These are phyloP conservation scores for Exophiala dermatitidis DNA, from an alignment of 2,329 filamentous ascomycete genomes.

Conservation along the genomic window DNA sequence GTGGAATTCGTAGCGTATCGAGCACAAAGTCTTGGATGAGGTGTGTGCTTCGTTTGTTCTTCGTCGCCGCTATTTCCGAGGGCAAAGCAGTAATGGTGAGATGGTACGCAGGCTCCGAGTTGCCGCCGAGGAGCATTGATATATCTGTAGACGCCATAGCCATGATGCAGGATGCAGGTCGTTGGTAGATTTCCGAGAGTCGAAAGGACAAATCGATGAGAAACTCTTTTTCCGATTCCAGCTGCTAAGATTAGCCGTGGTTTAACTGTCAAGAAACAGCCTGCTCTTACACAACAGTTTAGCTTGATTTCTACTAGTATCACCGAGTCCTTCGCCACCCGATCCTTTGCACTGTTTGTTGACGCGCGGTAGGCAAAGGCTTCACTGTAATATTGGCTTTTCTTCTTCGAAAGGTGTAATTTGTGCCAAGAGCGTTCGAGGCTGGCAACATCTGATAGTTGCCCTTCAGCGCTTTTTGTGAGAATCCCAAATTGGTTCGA, in stretches of 20 bases:
- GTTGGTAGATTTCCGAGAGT: slow-evolving; percentile 67
- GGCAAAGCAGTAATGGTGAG: slow-evolving; percentile 66
- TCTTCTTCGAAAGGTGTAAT: slow-evolving; percentile 29
- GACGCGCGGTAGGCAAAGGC: slow-evolving; percentile 35
- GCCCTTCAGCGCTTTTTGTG: slow-evolving; percentile 13
- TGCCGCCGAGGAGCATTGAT: slow-evolving; percentile 67
- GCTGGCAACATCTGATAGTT: slow-evolving; percentile 18
- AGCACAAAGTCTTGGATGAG: slow-evolving; percentile 69
- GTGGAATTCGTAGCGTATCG: slow-evolving; percentile 59
- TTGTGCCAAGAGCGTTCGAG: slow-evolving; percentile 22
- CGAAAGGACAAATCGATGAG: slow-evolving; percentile 66
- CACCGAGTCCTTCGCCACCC: slow-evolving; percentile 49
- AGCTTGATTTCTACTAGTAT: slow-evolving; percentile 59
- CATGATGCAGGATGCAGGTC: slow-evolving; percentile 65
- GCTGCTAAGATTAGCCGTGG: slow-evolving; percentile 26
- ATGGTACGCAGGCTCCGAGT: slow-evolving; percentile 71
- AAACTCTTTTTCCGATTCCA: slow-evolving; percentile 71
- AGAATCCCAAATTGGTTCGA: slow-evolving; percentile 17
- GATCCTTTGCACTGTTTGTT: slow-evolving; percentile 37
- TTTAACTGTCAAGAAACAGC: not conserved
- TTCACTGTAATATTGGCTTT: slow-evolving; percentile 37
- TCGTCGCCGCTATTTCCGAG: slow-evolving; percentile 60
- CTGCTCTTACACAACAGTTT: slow-evolving; percentile 51
- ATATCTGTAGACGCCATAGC: slow-evolving; percentile 68
- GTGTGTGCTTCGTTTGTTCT: slow-evolving; percentile 74